Percentiles rank a stretch among this genome's conserved stretches.
These are phyloP conservation scores for Discostella pseudostelligera DNA, from an alignment of 108 stramenopile genomes.

Conservation along the genomic window DNA sequence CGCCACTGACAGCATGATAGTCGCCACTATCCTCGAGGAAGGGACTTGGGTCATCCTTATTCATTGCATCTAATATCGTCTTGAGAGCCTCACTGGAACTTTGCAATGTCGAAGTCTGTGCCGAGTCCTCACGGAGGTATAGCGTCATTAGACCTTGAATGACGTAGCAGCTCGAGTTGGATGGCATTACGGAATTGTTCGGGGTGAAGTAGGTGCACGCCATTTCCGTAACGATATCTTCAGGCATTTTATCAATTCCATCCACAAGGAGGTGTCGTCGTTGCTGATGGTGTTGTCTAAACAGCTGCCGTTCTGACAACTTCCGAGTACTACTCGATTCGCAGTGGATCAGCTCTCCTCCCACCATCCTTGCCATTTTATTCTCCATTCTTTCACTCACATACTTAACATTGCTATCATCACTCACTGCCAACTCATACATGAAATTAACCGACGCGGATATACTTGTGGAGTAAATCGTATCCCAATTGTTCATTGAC, in stretches of 20 bases:
- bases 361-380: conserved; percentile 12
- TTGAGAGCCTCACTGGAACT: conserved; percentile 32
- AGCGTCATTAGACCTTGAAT: conserved; percentile 29
- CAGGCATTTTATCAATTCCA: conserved; percentile 12
- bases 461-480: conserved; percentile 4
- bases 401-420: not conserved
- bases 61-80: conserved; percentile 22
- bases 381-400: conserved; percentile 11
- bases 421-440: conserved; percentile 22
- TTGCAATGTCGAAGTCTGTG: conserved; percentile 1
- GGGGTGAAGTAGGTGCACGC: conserved; percentile 22
- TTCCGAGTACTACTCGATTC: too few species aligned
- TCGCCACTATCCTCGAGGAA: conserved; percentile 13
- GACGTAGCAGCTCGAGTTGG: conserved; percentile 13
- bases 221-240: conserved; percentile 1
- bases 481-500: not conserved
- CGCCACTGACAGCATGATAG: conserved; percentile 12
- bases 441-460: conserved; percentile 13
- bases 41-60: conserved; percentile 19
- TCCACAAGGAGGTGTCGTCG: conserved; percentile 14
- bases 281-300: not conserved
- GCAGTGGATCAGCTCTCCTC: conserved; percentile 18
- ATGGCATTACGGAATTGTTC: not conserved
- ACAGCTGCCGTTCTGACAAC: too few species aligned
- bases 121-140: conserved; percentile 35